phyloP scores from a whole-genome alignment of 2,329 filamentous ascomycete genomes.

The Periglandula ipomoeae region DNA sequence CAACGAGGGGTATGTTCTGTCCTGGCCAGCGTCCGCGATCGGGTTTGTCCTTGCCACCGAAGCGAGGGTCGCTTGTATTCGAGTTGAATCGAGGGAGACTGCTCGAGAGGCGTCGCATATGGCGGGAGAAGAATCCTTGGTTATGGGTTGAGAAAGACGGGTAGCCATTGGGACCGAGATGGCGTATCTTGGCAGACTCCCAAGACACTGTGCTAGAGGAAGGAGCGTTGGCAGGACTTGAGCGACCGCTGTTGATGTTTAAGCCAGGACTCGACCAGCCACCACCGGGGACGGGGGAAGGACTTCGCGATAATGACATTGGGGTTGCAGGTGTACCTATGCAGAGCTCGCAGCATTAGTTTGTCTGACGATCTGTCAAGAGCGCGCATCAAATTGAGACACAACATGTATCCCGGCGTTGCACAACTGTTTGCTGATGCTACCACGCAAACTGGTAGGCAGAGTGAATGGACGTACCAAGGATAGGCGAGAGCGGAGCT shows the following conservation, averaged over 20 bases:
- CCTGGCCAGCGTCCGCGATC: slow-evolving; percentile 43
- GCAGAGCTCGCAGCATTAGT: slow-evolving; percentile 2
- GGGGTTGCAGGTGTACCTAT: slow-evolving; percentile 45
- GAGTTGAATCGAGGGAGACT: slow-evolving; percentile 66
- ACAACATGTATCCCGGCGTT: slow-evolving; percentile 3
- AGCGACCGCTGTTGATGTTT: slow-evolving; percentile 61
- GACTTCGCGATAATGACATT: slow-evolving; percentile 84
- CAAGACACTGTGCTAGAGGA: slow-evolving; percentile 59
- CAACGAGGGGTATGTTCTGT: slow-evolving; percentile 36
- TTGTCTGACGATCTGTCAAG: slow-evolving; percentile 13
- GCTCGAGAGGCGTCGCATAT: slow-evolving; percentile 72
- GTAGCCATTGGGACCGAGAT: slow-evolving; percentile 63
- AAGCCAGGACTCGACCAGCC: slow-evolving; percentile 83
- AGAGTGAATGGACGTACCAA: slow-evolving; percentile 36
- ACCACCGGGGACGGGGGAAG: slow-evolving; percentile 73
- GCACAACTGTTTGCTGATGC: not conserved
- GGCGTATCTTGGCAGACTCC: slow-evolving; percentile 74
- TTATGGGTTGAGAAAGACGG: slow-evolving; percentile 73
- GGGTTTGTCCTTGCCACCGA: slow-evolving; percentile 71
- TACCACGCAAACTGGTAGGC: not conserved
- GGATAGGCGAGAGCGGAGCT: slow-evolving; percentile 40
- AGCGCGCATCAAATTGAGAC: slow-evolving; percentile 11
- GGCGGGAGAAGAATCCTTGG: slow-evolving; percentile 78
- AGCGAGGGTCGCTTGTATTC: slow-evolving; percentile 33
- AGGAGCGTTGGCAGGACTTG: slow-evolving; percentile 49